Evolutionary conservation across 2,329 filamentous ascomycete genomes (phyloP).

Genomic region (Huntiella decipiens): DNA sequence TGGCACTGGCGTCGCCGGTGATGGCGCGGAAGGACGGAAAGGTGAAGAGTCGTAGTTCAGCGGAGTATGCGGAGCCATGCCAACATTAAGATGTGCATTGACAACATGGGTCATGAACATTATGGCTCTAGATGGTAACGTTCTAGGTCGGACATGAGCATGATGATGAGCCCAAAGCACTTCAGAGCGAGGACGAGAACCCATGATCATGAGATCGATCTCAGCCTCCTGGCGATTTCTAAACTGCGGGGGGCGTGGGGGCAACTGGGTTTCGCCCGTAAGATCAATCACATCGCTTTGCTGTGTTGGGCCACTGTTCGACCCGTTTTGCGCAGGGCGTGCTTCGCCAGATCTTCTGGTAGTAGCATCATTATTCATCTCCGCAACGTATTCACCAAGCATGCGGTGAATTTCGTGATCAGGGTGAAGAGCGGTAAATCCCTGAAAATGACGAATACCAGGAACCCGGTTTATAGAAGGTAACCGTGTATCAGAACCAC

Average conservation of each 20-base stretch:
- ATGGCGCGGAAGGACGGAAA: not conserved
- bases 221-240: not conserved
- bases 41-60: not conserved
- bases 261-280: too few relatives aligned
- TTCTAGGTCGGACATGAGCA: not conserved
- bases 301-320: too few relatives aligned
- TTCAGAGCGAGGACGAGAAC: not conserved
- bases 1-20: not conserved
- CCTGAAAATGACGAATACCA: constrained; percentile 16
- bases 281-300: too few relatives aligned
- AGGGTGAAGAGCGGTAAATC: not conserved
- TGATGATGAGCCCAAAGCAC: not conserved
- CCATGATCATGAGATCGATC: not conserved
- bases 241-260: not conserved
- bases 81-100: too few relatives aligned
- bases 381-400: too few relatives aligned
- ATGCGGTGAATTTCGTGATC: not conserved
- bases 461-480: constrained; percentile 26
- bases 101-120: not conserved
- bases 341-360: too few relatives aligned
- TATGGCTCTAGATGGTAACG: not conserved
- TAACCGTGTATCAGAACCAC: constrained; percentile 23
- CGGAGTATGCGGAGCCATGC: not conserved
- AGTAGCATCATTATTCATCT: too few relatives aligned
- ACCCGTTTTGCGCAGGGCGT: too few relatives aligned